Base-by-base conservation (phyloP, 371 early-diverging fungal species). In the Batrachochytrium dendrobatidis region DNA sequence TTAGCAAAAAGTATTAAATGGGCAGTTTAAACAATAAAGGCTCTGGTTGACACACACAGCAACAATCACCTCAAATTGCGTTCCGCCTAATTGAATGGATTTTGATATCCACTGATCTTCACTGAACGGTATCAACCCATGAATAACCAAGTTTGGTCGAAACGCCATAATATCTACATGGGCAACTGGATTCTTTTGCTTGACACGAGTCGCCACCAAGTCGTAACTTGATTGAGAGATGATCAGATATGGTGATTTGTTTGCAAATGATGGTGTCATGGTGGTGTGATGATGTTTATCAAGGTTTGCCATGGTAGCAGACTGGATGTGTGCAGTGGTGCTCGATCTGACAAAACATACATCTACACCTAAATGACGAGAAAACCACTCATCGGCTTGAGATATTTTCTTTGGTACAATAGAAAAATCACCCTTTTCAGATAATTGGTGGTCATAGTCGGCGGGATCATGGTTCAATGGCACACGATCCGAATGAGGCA, bases 221-320 rank as follows among this genome's bases (percentile, higher is more conserved):
- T 73, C 61, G 0, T 79, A 75, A 50, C 83, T 83, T 48, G 77
- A 67, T 26, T 63, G 62, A 15, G 83, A 75, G 30, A 84, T 74
- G 56, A 85, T 48, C 43, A 86, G 68, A 62, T 82, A 81, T n/a
- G 79, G 85, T 17, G 83, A 76, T 53, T 82, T 76, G 59, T 86
- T 86, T 34, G 83, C 76, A 46, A 86, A 78, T 4, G 81, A 69
- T 43, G 72, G 62, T 10, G 64, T 60, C 15, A 59, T 61, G 15
- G 62, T 63, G 8, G 49, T 56, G 49, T 22, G 69, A 58, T 2
- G 62, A 57, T 32, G 77, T n/a, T n/a, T n/a, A n/a, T n/a, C n/a
- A n/a, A n/a, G n/a, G n/a, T n/a, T n/a, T n/a, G n/a, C n/a, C n/a
- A n/a, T n/a, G n/a, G n/a, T n/a, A n/a, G n/a, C n/a, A n/a, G n/a